Evolutionary conservation across 2,329 filamentous ascomycete species (phyloP), one percentile per base, ranked within the genome.

Genomic region (Fusarium albosuccineum): DNA sequence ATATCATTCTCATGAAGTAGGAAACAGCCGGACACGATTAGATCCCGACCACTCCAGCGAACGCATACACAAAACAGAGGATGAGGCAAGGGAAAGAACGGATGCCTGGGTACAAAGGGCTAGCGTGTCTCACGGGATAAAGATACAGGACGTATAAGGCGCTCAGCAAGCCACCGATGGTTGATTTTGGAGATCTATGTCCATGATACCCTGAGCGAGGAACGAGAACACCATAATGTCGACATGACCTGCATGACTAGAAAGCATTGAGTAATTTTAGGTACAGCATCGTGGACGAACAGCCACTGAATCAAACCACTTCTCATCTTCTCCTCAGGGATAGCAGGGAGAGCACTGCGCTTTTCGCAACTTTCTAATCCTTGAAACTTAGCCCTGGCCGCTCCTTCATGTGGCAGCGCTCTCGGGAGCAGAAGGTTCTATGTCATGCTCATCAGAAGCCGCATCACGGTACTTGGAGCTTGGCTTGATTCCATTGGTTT

Each of bases 191-290:
- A 48, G 41, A 59, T 62, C 59, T 51, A 60, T 66, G 58, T 44
- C 58, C 55, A 66, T 57, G 70, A 73, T 73, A 71, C 68, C 70
- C 70, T 62, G 58, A 63, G 63, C 58, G 61, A 62, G 34, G 57
- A 53, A 66, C 11, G 48, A 64, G 46, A 29, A 62, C 49, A 55
- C 50, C 27, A 45, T 67, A 68, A 64, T 64, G 57, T 71, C 57
- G 63, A 72, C 27, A 73, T 48, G 71, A 73, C 53, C 48, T 53
- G 62, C 54, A 73, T 64, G 66, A 67, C 29, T 70, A 68, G 54
- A 70, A 57, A 63, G 37, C 54, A 66, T 54, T 63, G 45, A 39
- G n/a, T 42, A 49, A 40, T 42, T 45, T 46, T 50, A 16, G 22
- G 37, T 55, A 62, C 56, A 27, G 13, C 16, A 44, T 27, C 6